Base-by-base conservation (phyloP, 176 grass and related monocot species). In the Pontederia paniculata region DNA sequence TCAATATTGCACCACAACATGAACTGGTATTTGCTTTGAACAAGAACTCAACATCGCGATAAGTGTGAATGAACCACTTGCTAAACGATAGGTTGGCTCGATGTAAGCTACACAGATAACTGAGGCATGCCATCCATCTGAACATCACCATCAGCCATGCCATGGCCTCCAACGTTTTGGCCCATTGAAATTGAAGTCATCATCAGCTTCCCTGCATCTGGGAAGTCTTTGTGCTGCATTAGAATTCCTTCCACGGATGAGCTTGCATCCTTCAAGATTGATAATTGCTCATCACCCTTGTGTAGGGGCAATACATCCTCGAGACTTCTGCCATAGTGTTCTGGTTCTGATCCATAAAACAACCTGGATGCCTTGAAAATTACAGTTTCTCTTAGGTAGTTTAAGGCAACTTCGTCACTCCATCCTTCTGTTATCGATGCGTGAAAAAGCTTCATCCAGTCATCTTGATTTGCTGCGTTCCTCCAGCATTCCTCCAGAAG, bases 171-270 rank as follows among this genome's bases (percentile, higher is more conserved):
- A 17, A 87, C 86, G n/a, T n/a, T n/a, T 63, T 79, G 81, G 60
- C 79, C 81, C 80, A 84, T 74, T 3, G 87, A 52, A 52, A 97
- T 58, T 15, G 93, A 86, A 28, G 83, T 79, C 79, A 88, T 64
- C 86, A 91, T 88, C 71, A 97, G 52, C 57, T 88, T 97, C 62
- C 93, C 93, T 42, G 93, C 86, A 70, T 97, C 93, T 58, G 86
- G 80, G 44, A 91, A 97, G 69, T 84, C 78, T 17, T 81, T 78
- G 68, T 97, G 93, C 57, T 75, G 79, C 83, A 79, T 81, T 22
- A 97, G 19, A 52, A 88, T 79, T 74, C 83, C 77, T 62, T 91
- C 86, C 54, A 97, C 93, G 11, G 86, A 97, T 19, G 77, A 73
- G 45, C 70, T 75, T 57, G 66, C 67, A 50, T 52, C 55, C 54